These are phyloP conservation scores for Aspergillus felis DNA, from an alignment of 2,329 filamentous ascomycete genomes.

Conservation along the genomic window DNA sequence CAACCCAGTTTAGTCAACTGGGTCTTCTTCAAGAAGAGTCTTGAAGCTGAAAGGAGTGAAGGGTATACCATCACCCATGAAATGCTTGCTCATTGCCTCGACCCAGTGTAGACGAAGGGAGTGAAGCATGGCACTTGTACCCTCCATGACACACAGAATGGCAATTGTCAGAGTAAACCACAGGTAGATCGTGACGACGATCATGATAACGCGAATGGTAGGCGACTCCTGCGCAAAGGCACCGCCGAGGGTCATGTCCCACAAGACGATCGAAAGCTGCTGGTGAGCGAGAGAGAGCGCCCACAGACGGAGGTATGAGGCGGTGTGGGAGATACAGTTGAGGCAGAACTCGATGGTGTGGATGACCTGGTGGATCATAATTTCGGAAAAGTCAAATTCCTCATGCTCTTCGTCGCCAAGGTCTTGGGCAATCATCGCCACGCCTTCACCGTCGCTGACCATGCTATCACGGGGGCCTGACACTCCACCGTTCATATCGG, in stretches of 20 bases:
- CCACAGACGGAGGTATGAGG: slow-evolving; percentile 98
- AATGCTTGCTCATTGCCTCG: slow-evolving; percentile 96
- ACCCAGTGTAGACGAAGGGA: slow-evolving; percentile 91
- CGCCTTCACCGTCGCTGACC: slow-evolving; percentile 73
- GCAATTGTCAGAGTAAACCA: slow-evolving; percentile 84
- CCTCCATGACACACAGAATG: slow-evolving; percentile 90
- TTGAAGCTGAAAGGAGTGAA: slow-evolving; percentile 90
- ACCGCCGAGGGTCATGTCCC: slow-evolving; percentile 87
- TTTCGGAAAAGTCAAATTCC: slow-evolving; percentile 94
- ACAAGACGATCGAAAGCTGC: slow-evolving; percentile 92
- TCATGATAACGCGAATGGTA: slow-evolving; percentile 68
- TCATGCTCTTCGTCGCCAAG: slow-evolving; percentile 77
- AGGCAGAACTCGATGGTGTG: slow-evolving; percentile 99
- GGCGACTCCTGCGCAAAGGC: slow-evolving; percentile 64
- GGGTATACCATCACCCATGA: slow-evolving; percentile 81
- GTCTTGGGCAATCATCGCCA: slow-evolving; percentile 85
- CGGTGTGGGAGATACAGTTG: slow-evolving; percentile 98
- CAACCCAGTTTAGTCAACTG: slow-evolving; percentile 37
- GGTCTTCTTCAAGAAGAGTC: slow-evolving; percentile 76
- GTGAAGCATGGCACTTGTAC: slow-evolving; percentile 93
- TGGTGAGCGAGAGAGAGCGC: slow-evolving; percentile 95
- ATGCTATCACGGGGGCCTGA: slow-evolving; percentile 63
- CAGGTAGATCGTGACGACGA: slow-evolving; percentile 76
- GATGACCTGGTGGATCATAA: slow-evolving; percentile 99
- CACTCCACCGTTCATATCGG: slow-evolving; percentile 62